Base-by-base conservation (phyloP, 768 basidiomycete genomes). In the Glaciozyma martinii region DNA sequence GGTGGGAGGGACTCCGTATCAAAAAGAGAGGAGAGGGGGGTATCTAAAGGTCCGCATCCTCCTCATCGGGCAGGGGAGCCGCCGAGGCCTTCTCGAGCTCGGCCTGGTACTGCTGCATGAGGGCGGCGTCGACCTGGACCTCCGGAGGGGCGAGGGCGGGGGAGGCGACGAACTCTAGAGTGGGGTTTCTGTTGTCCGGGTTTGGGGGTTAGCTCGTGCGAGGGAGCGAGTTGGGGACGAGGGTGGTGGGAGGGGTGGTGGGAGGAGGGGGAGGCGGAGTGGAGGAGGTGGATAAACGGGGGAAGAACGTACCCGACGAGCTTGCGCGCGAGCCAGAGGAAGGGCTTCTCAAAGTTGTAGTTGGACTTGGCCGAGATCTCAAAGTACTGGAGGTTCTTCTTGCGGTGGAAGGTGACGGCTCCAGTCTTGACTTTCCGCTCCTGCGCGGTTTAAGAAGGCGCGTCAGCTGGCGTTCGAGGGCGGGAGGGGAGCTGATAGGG, bases 321-420 rank as follows among this genome's bases (percentile, higher is more conserved):
- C 62, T 59, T 63, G 37, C 57, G 47, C 60, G 81, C 81, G 59
- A 80, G 77, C 55, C 95, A 98, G 70, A 99, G 83, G 90, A 99
- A 98, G 57, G 95, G 95, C 78, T 97, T 97, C 80, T 99, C 95
- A 76, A 98, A 98, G 82, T 99, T 99, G 79, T 98, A 99, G 83
- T 99, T 99, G 54, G 93, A 97, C 80, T 99, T 99, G 60, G 95
- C 95, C 0, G 95, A 98, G 72, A 99, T 98, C 76, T 99, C 95
- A 77, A 93, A 99, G 82, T 99, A 99, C 77, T 98, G 95, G 59
- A 99, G 83, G 80, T 94, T 97, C 56, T 99, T 99, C 89, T 99
- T 99, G 76, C 95, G 84, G 83, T 98, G 95, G 87, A 99, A 99
- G 53, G 95, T 99, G 66, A 99, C 95, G 50, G 87, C 85, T 58